A percentile compares a stretch with the other conserved stretches of the same genome.
These are phyloP conservation scores for Phalaenopsis aphrodite DNA, from an alignment of 106 monocot species.

Conservation along the genomic window DNA sequence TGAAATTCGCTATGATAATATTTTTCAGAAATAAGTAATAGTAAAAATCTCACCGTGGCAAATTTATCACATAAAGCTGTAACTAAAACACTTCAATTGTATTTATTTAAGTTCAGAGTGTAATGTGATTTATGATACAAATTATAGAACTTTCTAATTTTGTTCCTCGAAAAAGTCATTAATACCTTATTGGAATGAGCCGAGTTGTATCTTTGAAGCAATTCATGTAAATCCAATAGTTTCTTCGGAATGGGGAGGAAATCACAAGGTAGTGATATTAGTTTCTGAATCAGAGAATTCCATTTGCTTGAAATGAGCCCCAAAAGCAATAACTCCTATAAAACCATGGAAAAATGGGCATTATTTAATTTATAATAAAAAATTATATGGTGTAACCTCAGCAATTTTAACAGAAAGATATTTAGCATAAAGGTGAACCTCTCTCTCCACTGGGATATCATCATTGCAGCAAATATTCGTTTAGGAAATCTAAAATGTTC, in stretches of 20 bases:
- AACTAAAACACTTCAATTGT: neutral
- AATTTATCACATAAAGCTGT: neutral
- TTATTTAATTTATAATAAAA: neutral
- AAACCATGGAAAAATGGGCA: slow-evolving; percentile 4
- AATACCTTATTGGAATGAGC: slow-evolving; percentile 11
- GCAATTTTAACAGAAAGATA: neutral
- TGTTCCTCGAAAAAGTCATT: neutral
- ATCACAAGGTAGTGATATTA: slow-evolving; percentile 37
- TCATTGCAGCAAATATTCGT: neutral
- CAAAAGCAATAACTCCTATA: slow-evolving; percentile 56
- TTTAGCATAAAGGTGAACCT: neutral
- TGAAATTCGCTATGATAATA: too few relatives aligned
- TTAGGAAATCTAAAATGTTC: neutral
- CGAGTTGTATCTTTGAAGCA: slow-evolving; percentile 27
- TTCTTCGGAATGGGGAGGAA: slow-evolving; percentile 37
- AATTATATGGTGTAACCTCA: neutral
- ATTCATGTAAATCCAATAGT: slow-evolving; percentile 27
- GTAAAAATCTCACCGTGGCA: neutral
- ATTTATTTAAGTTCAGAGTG: neutral
- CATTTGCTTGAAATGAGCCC: slow-evolving; percentile 49
- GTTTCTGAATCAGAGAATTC: slow-evolving; percentile 29
- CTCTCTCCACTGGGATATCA: neutral
- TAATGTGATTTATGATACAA: neutral
- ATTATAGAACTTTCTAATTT: neutral
- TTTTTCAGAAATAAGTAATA: too few relatives aligned